A percentile compares a stretch with the other conserved stretches of the same genome.
These are phyloP conservation scores for Mycocentrospora acerina DNA, from an alignment of 2,329 filamentous ascomycete genomes.

Conservation along the genomic window DNA sequence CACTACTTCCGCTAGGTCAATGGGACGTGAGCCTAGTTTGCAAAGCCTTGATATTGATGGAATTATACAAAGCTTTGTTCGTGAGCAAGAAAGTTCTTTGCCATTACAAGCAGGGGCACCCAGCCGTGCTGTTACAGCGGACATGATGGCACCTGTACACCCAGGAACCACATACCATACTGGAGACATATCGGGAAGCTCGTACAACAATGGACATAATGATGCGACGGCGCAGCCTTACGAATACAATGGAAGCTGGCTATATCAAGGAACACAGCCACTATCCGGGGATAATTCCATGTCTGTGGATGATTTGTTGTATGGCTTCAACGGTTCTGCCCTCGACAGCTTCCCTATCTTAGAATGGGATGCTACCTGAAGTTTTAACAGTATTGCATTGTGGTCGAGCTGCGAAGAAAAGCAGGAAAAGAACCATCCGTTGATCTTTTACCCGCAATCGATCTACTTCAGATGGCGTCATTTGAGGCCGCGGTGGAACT, in stretches of 20 bases:
- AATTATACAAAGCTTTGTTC: constrained; percentile 47
- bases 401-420: too few relatives aligned
- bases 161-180: constrained; percentile 7
- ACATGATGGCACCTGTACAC: constrained; percentile 4
- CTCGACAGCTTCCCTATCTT: constrained; percentile 25
- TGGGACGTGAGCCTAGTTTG: constrained; percentile 16
- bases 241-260: constrained; percentile 14
- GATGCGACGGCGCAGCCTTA: constrained; percentile 6
- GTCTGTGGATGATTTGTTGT: constrained; percentile 26
- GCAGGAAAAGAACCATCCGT: too few relatives aligned
- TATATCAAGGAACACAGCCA: constrained; percentile 11
- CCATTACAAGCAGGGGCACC: constrained; percentile 8
- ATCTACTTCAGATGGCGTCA: too few relatives aligned
- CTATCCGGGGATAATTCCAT: constrained; percentile 14
- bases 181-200: background rate
- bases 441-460: too few relatives aligned
- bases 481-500: too few relatives aligned
- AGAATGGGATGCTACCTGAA: constrained; percentile 17
- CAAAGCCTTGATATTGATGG: constrained; percentile 46
- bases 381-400: too few relatives aligned
- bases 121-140: constrained; percentile 3
- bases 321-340: constrained; percentile 28
- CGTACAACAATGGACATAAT: background rate
- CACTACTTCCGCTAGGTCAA: constrained; percentile 10
- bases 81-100: constrained; percentile 29